Base-by-base conservation (phyloP, 805 yeast species). In the Yarrowia yakushimensis region DNA sequence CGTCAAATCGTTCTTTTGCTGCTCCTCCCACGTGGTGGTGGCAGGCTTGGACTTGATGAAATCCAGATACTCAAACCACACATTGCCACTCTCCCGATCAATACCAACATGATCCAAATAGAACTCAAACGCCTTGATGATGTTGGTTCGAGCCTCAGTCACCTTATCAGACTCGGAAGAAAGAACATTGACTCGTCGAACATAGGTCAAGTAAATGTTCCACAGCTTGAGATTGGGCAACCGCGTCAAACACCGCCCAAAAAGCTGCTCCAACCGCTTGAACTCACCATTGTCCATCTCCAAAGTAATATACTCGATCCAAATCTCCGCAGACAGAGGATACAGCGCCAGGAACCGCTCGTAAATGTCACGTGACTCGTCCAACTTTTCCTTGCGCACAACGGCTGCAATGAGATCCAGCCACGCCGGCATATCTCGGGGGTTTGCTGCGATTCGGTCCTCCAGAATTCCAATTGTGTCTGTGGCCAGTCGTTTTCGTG, bases 31-130 rank as follows among this genome's bases (percentile, higher is more conserved):
- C 45, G 86, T 83, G 18, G 77, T 72, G 3, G 70, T 46, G 0
- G 76, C 70, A 2, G 96, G 92, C 54, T 84, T 84, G 33, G 82
- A 77, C 66, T 84, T 85, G 65, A 91, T 79, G 69, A 90, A 91
- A 10, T 81, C 85, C n/a, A 94, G 71, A 71, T 90, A 94, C 67
- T 88, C 94, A 52, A 80, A 78, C 97, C 97, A 93, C 42, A 94
- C 74, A 1, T 78, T 77, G 31, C 87, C 86, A 18, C 92, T 82
- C 34, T 81, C 78, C 5, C 87, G 81, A 71, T 94, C 98, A 31
- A 83, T 74, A 0, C 97, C 97, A 57, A 92, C 89, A 64, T 85
- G 82, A 28, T 81, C 84, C 18, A 88, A 77, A 0, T 96, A 96
- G 71, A 88, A 83, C 65, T 91, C 96, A 71, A 85, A 93, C 0